A percentile compares a stretch with the other conserved stretches of the same genome.
Conservation (phyloP, 1,139 yeast genomes). For the Kurtzmaniella quercitrusa region DNA sequence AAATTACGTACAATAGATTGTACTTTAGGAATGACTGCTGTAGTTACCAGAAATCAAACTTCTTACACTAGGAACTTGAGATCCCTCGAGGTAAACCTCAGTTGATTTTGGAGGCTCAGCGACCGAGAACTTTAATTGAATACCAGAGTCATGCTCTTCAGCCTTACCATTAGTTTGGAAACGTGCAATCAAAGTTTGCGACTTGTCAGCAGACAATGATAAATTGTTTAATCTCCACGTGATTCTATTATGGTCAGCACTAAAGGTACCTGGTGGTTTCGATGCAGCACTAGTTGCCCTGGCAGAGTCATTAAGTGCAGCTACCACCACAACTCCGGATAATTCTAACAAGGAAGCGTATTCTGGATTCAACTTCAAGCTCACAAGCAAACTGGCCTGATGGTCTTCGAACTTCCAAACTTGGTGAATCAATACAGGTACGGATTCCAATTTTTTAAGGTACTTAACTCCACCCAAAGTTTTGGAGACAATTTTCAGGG, state of each 20-base stretch:
- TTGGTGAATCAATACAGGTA: slow-evolving; percentile 75
- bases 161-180: slow-evolving; percentile 63
- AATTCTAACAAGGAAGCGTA: slow-evolving; percentile 42
- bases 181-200: slow-evolving; percentile 67
- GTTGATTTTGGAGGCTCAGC: slow-evolving; percentile 26
- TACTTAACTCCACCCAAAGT: slow-evolving; percentile 77
- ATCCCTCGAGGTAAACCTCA: slow-evolving; percentile 17
- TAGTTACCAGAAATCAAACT: slow-evolving; percentile 37
- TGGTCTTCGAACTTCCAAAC: slow-evolving; percentile 84
- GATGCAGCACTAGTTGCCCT: slow-evolving; percentile 73
- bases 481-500: slow-evolving; percentile 44
- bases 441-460: slow-evolving; percentile 39
- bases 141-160: slow-evolving; percentile 65
- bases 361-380: slow-evolving; percentile 56
- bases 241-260: slow-evolving; percentile 76
- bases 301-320: slow-evolving; percentile 41
- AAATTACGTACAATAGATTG: background rate
- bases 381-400: slow-evolving; percentile 81
- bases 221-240: slow-evolving; percentile 70
- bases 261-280: slow-evolving; percentile 87
- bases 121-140: slow-evolving; percentile 57
- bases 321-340: slow-evolving; percentile 65
- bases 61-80: slow-evolving; percentile 27
- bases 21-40: slow-evolving; percentile 22
- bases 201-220: slow-evolving; percentile 33